Percentiles rank a stretch among this genome's conserved stretches.
Evolutionary conservation across 179 eudicot species (phyloP).

Genomic region (Gypsophila paniculata): DNA sequence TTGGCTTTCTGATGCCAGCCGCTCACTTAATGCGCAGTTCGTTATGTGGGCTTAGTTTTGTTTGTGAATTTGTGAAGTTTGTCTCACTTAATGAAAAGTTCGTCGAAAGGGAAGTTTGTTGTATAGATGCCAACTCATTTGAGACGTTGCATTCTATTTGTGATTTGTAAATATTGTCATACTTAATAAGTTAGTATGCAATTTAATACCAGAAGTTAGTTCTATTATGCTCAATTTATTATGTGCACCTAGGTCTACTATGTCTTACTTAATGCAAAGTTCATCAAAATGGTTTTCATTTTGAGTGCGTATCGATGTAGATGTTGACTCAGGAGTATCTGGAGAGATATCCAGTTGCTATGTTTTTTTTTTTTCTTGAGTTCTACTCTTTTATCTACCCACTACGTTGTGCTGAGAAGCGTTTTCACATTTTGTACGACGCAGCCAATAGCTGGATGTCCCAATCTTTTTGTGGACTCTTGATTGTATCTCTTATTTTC

Average conservation of each 20-base stretch:
- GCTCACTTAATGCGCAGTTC: background rate
- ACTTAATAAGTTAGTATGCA: background rate
- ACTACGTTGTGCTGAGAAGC: background rate
- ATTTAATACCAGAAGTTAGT: background rate
- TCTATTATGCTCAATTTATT: background rate
- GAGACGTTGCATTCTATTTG: background rate
- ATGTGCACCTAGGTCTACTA: background rate
- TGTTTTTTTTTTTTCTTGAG: background rate
- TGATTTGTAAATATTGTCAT: background rate
- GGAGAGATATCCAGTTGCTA: background rate
- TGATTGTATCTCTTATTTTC: slow-evolving; percentile 6
- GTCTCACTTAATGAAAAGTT: too few species aligned
- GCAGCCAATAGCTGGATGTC: background rate
- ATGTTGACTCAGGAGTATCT: too few species aligned
- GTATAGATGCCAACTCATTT: too few species aligned
- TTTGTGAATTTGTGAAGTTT: background rate
- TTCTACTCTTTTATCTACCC: background rate
- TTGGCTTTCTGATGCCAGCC: background rate
- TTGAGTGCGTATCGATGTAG: too few species aligned
- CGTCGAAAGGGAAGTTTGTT: too few species aligned
- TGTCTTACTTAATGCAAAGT: too few species aligned
- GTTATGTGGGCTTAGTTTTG: background rate
- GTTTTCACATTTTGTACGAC: too few species aligned
- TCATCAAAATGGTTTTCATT: too few species aligned
- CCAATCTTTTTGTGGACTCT: background rate